phyloP scores from a whole-genome alignment of 2,329 filamentous ascomycete genomes.

The Colletotrichum phormii region DNA sequence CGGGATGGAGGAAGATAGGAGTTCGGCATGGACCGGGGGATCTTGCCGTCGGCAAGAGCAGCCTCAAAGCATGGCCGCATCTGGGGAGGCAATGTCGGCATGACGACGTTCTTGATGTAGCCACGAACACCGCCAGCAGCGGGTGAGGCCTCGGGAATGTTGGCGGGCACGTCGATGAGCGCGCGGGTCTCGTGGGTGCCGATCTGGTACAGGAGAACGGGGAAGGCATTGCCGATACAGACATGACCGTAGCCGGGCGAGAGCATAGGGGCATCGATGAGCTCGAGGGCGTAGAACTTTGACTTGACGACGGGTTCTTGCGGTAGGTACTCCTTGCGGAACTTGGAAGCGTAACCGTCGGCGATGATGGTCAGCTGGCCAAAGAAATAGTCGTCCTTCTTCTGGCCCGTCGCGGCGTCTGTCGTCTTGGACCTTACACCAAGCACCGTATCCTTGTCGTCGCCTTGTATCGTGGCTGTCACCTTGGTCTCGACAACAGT shows the following conservation, averaged over 20 bases:
- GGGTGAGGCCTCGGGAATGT: constrained; percentile 77
- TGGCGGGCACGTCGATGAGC: constrained; percentile 87
- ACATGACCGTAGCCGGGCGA: constrained; percentile 85
- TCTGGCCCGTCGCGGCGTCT: constrained; percentile 65
- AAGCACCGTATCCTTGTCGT: constrained; percentile 77
- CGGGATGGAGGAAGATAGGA: constrained; percentile 85
- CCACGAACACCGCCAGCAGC: constrained; percentile 85
- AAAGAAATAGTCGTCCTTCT: constrained; percentile 82
- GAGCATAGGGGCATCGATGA: constrained; percentile 87
- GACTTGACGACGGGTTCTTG: constrained; percentile 78
- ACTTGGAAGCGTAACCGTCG: constrained; percentile 93
- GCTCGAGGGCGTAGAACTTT: constrained; percentile 93
- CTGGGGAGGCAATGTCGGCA: constrained; percentile 79
- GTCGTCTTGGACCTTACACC: constrained; percentile 82
- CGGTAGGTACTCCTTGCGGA: constrained; percentile 82
- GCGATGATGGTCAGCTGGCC: constrained; percentile 88
- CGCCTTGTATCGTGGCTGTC: constrained; percentile 77
- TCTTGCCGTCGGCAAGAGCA: constrained; percentile 81
- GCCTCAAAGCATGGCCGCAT: constrained; percentile 79
- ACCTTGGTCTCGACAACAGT: constrained; percentile 92
- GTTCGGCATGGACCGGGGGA: constrained; percentile 92
- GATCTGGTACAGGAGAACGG: constrained; percentile 96
- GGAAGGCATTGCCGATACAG: constrained; percentile 79
- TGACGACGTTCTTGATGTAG: constrained; percentile 82
- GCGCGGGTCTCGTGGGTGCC: constrained; percentile 93